Conservation (phyloP, 225 moss, liverwort and hornwort species). For the Sphagnum tenellum region DNA sequence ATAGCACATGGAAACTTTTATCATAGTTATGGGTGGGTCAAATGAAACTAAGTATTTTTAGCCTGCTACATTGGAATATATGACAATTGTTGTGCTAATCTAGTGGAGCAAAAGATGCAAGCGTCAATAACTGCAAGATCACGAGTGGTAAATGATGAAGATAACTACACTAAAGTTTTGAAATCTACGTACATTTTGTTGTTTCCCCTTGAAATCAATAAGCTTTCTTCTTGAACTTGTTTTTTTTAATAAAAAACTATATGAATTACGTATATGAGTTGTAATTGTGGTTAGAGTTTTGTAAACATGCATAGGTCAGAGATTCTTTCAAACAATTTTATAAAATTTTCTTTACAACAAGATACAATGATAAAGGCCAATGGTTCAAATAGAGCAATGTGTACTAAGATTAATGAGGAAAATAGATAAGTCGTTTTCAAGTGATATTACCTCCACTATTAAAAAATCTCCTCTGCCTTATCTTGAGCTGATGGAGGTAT, state of each 20-base stretch:
- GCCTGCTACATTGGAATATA: background rate
- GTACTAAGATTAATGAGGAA: no score
- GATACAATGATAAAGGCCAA: no score
- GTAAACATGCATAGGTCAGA: no score
- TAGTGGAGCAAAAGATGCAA: constrained; percentile 23
- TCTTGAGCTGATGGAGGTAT: constrained; percentile 9
- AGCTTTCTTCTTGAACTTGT: constrained; percentile 12
- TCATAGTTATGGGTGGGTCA: background rate
- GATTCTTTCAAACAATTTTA: no score
- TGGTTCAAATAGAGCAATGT: no score
- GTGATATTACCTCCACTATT: no score
- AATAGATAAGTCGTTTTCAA: no score
- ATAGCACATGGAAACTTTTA: background rate
- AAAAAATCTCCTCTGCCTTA: no score
- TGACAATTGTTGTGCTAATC: constrained; percentile 3
- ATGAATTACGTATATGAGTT: no score
- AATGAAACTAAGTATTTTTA: background rate
- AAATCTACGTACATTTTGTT: constrained; percentile 76
- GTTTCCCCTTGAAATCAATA: constrained; percentile 83
- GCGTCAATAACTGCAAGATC: constrained; percentile 67
- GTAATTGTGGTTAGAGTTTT: no score
- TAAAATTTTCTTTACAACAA: no score
- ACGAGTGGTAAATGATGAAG: constrained; percentile 63
- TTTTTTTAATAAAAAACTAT: no score
- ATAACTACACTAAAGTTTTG: constrained; percentile 83